Evolutionary conservation across 2,329 filamentous ascomycete genomes (phyloP), one percentile per base, ranked within the genome.

Genomic region (Cercospora sesami): DNA sequence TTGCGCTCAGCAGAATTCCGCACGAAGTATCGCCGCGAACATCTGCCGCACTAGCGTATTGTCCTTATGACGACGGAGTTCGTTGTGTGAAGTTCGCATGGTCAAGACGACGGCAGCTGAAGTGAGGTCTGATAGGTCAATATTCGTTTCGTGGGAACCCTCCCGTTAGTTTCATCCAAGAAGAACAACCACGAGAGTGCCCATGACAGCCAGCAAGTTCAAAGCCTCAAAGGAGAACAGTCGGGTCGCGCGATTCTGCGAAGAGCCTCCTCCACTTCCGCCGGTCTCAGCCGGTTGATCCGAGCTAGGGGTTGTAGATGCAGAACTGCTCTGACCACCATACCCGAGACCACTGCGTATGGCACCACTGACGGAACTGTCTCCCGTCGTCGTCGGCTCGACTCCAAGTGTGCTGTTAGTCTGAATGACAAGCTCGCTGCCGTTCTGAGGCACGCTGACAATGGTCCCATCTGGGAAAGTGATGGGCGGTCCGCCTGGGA

Each of bases 361-460:
- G 31, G 62, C 62, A 39, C 62, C 51, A 58, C 62, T 64, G 30
- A 64, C 21, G 10, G 62, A 64, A 18, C 48, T 39, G 31, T 58
- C 33, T 55, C 39, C 31, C 12, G 67, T 65, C 12, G 23, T 31
- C 28, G 60, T 64, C 7, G 59, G 36, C 26, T 55, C 51, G 5
- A 55, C 51, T 14, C 63, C 63, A 23, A 68, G 36, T 12, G 63
- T 68, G 16, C 58, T 63, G 28, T 48, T 65, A 8, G 31, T 51
- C 26, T 28, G 57, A 6, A 68, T n/a, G 30, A 68, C 21, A n/a
- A 65, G 23, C 21, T 63, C 66, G 30, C 31, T 23, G 33, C 65
- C 67, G 42, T 68, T 28, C 12, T 51, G 67, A 9, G 65, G 67
- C 48, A 68, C 68, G 42, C 71, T 74, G 48, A 74, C 39, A 7